Base-by-base conservation (phyloP, 148 eudicot genomes). In the Amaranthus cruentus region DNA sequence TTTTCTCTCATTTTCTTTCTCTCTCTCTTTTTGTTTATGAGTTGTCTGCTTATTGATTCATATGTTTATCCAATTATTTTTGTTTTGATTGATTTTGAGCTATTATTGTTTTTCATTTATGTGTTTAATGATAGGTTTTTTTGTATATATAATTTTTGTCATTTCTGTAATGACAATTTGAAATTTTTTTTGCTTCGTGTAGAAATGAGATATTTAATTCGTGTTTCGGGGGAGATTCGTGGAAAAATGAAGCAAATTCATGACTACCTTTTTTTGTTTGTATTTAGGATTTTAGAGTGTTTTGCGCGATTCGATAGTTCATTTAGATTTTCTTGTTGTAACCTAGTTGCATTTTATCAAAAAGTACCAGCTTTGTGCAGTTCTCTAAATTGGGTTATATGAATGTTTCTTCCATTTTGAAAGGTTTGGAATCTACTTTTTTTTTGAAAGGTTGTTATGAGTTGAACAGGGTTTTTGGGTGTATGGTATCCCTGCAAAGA, bases 1-100 rank as follows among this genome's bases (percentile, higher is more conserved):
- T 38, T 21, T 7, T 52, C 66, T 66, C 66, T 72, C 74, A 55
- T 18, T 66, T 70, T 62, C 57, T 72, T 56, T 69, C 54, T 68
- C 68, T 61, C 53, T 18, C 53, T 44, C 1, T 5, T 3, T n/a
- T 9, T 52, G n/a, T 52, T 9, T 55, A 0, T 55, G 13, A 44
- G 42, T 0, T 57, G 4, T 9, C 0, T 4, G 3, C 21, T 4
- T 18, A 47, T 47, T 6, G 13, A 9, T 55, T 12, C 18, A 44
- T 74, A 9, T 0, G 2, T 55, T 47, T 7, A 6, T 47, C 49
- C 13, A 7, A 75, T 12, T 42, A 6, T 13, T 44, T 61, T 2
- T 51, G 8, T 46, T 54, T 55, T 14, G 47, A 6, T 42, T 59
- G 51, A 6, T 4, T 48, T 67, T 15, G 0, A 11, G 12, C 9